A percentile compares a stretch with the other conserved stretches of the same genome.
phyloP scores from a whole-genome alignment of 495 filamentous ascomycete genomes.

The Penicillium psychrofluorescens region DNA sequence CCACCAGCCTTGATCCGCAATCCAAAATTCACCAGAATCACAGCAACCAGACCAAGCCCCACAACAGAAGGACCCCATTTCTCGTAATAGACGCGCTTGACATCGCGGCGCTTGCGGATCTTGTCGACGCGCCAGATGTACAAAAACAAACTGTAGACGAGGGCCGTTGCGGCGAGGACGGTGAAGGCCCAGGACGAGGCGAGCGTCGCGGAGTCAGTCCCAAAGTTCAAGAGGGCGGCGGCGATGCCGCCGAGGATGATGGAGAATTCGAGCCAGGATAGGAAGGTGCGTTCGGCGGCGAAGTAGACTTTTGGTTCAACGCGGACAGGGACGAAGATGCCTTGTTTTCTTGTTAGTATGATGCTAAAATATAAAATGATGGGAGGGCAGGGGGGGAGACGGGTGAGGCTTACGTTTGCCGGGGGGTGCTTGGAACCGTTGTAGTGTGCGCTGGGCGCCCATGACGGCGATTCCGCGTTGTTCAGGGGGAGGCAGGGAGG shows the following conservation, averaged over 20 bases:
- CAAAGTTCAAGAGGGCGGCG: slow-evolving; percentile 86
- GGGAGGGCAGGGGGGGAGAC: neutral
- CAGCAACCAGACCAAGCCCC: slow-evolving; percentile 62
- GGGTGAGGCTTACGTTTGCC: slow-evolving; percentile 58
- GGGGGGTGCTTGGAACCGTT: slow-evolving; percentile 76
- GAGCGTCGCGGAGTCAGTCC: slow-evolving; percentile 47
- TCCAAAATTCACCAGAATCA: slow-evolving; percentile 71
- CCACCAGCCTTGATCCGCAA: slow-evolving; percentile 28
- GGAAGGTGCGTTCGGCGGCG: slow-evolving; percentile 89
- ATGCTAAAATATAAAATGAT: too few species aligned
- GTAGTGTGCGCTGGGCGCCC: slow-evolving; percentile 46
- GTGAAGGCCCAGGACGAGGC: slow-evolving; percentile 72
- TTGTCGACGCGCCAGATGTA: slow-evolving; percentile 83
- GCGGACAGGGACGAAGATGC: slow-evolving; percentile 88
- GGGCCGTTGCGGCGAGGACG: slow-evolving; percentile 61
- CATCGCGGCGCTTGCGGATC: slow-evolving; percentile 72
- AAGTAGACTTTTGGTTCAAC: slow-evolving; percentile 98
- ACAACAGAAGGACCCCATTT: slow-evolving; percentile 76
- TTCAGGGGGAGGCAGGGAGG: slow-evolving; percentile 47
- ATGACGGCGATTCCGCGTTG: slow-evolving; percentile 40
- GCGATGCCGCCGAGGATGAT: slow-evolving; percentile 92
- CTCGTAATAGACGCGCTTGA: slow-evolving; percentile 75
- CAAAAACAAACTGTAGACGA: slow-evolving; percentile 72
- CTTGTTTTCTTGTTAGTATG: slow-evolving; percentile 14
- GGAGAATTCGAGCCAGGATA: slow-evolving; percentile 95